Evolutionary conservation across 371 early-diverging fungal genomes (phyloP), one percentile per base, ranked within the genome.

Genomic region (Dipsacomyces acuminosporus): DNA sequence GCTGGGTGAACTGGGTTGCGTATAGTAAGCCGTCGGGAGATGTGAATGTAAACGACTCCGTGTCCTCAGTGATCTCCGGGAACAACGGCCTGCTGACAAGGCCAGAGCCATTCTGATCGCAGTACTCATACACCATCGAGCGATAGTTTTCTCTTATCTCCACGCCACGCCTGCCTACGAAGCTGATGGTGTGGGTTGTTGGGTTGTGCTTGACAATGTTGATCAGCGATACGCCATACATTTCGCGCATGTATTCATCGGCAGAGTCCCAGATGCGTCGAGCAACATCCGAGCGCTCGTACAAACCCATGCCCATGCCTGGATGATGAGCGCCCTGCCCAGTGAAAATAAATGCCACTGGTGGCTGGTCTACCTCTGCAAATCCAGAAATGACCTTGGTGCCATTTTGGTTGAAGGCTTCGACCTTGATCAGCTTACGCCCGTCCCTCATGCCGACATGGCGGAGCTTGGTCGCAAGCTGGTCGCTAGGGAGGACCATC

Each of bases 271-370:
- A 94, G 59, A 94, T 85, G 23, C 80, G 82, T 64, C 82, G 81
- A 40, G 94, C 93, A 50, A 91, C 82, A 52, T 84, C 77, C n/a
- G 92, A 91, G 53, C 82, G 78, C 30, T 79, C 80, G 62, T 94
- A 94, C 42, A 94, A 77, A 41, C 86, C 88, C 93, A 93, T 93
- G 71, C 94, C 94, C 94, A 94, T 94, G 59, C 91, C 91, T 51
- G 77, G 80, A 73, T 94, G 92, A 75, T 94, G 94, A 48, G 94
- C 91, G 63, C 94, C 94, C 63, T 94, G 94, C 44, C 94, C 94
- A 53, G 94, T 93, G 74, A 94, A 94, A 30, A 92, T 91, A 59
- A 89, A 94, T 46, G 90, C 86, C 45, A 91, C 89, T 41, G 82
- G 75, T 35, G 91, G 88, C 71, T 94, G 94, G 40, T 90, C 90